phyloP scores from a whole-genome alignment of 2,329 filamentous ascomycete species.

The Dactylonectria estremocensis region DNA sequence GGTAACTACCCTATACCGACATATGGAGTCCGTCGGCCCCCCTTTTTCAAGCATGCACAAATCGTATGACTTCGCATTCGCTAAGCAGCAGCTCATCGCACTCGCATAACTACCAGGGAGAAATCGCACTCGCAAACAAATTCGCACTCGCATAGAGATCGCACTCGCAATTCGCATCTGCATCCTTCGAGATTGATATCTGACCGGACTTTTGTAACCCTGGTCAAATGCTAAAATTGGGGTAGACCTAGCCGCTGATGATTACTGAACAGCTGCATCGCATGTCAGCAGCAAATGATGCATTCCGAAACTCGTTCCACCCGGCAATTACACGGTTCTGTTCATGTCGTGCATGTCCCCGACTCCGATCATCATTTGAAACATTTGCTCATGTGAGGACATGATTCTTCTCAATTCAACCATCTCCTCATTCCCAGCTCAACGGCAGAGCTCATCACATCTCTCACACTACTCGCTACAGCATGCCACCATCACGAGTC shows the following conservation, averaged over 20 bases:
- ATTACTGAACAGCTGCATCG: not conserved
- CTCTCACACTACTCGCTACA: not conserved
- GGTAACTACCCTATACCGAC: too few species aligned
- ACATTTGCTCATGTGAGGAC: not conserved
- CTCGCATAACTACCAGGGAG: not conserved
- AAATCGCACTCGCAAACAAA: not conserved
- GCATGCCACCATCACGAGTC: not conserved
- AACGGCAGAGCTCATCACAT: not conserved
- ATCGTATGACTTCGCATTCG: not conserved
- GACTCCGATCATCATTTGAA: not conserved
- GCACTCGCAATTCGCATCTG: conserved; percentile 1
- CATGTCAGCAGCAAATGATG: not conserved
- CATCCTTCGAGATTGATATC: not conserved
- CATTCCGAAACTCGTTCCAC: not conserved
- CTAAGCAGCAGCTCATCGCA: not conserved
- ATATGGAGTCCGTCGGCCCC: too few species aligned
- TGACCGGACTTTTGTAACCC: not conserved
- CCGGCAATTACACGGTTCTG: not conserved
- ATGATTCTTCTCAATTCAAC: not conserved
- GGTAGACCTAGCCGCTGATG: not conserved
- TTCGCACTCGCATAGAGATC: conserved; percentile 5
- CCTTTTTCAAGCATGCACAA: not conserved
- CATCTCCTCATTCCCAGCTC: not conserved
- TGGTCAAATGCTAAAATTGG: too few species aligned
- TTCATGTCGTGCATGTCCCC: not conserved